These are phyloP conservation scores for Aspergillus hortae DNA, from an alignment of 2,329 filamentous ascomycete genomes.

Conservation along the genomic window DNA sequence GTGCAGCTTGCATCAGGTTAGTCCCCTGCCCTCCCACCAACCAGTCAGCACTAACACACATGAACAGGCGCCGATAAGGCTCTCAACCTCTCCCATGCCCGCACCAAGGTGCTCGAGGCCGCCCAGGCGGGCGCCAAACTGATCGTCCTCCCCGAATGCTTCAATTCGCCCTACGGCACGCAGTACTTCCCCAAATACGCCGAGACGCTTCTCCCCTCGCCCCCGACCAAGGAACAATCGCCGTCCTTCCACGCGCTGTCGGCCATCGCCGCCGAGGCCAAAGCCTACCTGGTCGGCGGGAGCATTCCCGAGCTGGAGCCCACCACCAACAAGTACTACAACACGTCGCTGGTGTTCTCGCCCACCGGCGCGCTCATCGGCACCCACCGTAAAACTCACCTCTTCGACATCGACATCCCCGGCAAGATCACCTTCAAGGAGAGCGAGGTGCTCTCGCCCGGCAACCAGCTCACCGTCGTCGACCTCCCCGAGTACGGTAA, in stretches of 20 bases:
- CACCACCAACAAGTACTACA: slow-evolving; percentile 72
- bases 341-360: slow-evolving; percentile 81
- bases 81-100: slow-evolving; percentile 76
- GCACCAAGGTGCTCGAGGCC: slow-evolving; percentile 77
- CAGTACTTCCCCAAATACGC: slow-evolving; percentile 89
- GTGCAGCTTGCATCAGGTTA: slow-evolving; percentile 73
- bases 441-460: slow-evolving; percentile 81
- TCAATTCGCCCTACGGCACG: slow-evolving; percentile 96
- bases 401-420: slow-evolving; percentile 97
- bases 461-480: slow-evolving; percentile 79
- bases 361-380: slow-evolving; percentile 77
- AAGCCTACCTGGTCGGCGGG: slow-evolving; percentile 80
- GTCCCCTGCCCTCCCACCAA: background rate
- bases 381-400: slow-evolving; percentile 86
- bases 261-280: slow-evolving; percentile 71
- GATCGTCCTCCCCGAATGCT: slow-evolving; percentile 94
- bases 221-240: slow-evolving; percentile 65
- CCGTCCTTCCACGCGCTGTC: slow-evolving; percentile 85
- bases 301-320: slow-evolving; percentile 82
- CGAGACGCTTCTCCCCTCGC: slow-evolving; percentile 77
- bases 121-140: slow-evolving; percentile 73
- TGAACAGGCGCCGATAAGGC: slow-evolving; percentile 69
- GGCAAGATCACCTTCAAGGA: slow-evolving; percentile 91
- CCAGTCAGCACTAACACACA: slow-evolving; percentile 3
- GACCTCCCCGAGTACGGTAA: slow-evolving; percentile 85